phyloP scores from a whole-genome alignment of 176 grass and related monocot species.

The Cenchrus fungigraminus region DNA sequence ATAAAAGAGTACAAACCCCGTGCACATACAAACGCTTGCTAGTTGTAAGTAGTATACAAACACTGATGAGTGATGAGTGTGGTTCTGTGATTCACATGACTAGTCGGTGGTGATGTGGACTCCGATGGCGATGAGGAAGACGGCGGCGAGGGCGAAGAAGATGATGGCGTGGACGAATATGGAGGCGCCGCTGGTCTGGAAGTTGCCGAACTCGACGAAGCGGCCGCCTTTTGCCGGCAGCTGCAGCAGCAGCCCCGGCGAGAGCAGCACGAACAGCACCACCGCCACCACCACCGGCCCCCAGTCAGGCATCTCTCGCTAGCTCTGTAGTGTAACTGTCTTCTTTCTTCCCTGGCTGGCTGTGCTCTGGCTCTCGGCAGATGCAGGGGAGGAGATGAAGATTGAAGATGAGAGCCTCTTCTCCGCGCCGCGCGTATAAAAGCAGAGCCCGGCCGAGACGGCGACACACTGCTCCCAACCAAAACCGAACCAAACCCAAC shows the following conservation, averaged over 20 bases:
- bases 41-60: not conserved
- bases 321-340: not conserved
- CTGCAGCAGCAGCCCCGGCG: conserved; percentile 56
- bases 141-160: conserved; percentile 53
- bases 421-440: too few relatives aligned
- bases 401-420: too few relatives aligned
- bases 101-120: conserved; percentile 48
- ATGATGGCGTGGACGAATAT: conserved; percentile 58
- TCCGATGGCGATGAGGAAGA: conserved; percentile 57
- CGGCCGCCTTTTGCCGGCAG: conserved; percentile 37
- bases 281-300: conserved; percentile 52
- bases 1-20: not conserved
- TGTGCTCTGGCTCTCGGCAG: not conserved
- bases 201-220: conserved; percentile 50
- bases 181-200: conserved; percentile 53
- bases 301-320: conserved; percentile 45
- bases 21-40: not conserved
- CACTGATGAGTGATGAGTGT: not conserved
- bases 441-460: too few relatives aligned
- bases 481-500: too few relatives aligned
- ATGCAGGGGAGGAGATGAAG: not conserved
- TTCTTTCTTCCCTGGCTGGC: not conserved
- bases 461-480: too few relatives aligned
- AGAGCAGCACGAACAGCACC: conserved; percentile 57
- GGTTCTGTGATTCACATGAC: not conserved